phyloP scores from a whole-genome alignment of 306 rosid genomes.

The Delonix regia region DNA sequence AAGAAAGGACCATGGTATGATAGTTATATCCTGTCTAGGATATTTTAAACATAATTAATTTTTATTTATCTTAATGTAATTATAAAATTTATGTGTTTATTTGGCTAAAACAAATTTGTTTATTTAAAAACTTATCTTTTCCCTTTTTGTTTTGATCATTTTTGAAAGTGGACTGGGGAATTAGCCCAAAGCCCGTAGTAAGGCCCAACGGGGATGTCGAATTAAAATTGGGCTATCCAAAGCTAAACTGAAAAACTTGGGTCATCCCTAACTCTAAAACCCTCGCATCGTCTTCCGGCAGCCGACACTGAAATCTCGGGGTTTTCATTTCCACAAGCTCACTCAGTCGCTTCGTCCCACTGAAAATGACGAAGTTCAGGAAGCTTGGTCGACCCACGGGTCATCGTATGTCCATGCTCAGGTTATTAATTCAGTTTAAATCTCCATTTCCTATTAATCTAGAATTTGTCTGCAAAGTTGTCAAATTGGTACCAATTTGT shows the following conservation, averaged over 20 bases:
- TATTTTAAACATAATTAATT: too few species aligned
- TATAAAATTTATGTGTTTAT: too few species aligned
- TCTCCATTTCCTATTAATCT: neutral
- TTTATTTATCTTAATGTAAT: too few species aligned
- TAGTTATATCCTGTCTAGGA: too few species aligned
- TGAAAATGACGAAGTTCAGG: constrained; percentile 83
- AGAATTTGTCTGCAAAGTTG: neutral
- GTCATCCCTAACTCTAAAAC: constrained; percentile 1
- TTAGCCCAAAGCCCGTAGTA: neutral
- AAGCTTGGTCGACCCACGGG: constrained; percentile 73
- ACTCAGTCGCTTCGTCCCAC: neutral
- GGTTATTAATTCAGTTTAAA: constrained; percentile 42
- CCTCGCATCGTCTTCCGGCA: neutral
- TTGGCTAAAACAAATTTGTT: neutral
- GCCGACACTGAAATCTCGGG: constrained; percentile 6
- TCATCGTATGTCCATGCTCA: constrained; percentile 90
- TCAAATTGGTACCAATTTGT: neutral
- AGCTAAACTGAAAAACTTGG: too few species aligned
- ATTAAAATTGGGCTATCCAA: neutral
- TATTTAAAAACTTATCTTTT: too few species aligned
- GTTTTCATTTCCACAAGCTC: constrained; percentile 21
- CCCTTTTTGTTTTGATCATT: neutral
- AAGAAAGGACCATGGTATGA: too few species aligned
- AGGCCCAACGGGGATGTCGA: neutral
- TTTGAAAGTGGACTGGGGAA: neutral